Conservation (phyloP, 2,329 filamentous ascomycete genomes). For the Neofusicoccum sp. region DNA sequence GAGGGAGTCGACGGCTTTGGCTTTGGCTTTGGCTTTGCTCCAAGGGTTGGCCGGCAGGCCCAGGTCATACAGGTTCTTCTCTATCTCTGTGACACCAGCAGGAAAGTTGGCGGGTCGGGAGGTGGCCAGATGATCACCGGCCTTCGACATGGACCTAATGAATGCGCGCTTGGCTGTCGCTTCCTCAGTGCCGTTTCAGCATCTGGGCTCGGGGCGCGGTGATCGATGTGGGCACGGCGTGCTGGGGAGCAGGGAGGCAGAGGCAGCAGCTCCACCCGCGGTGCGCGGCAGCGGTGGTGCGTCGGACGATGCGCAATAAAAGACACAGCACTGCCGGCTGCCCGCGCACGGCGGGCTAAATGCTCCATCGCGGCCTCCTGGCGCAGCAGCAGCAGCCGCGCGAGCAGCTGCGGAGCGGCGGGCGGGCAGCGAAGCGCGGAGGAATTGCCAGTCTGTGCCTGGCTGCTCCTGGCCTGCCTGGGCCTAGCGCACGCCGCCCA, state of each 20-base stretch:
- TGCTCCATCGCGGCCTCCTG: background rate
- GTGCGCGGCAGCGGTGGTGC: constrained; percentile 10
- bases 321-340: background rate
- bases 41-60: constrained; percentile 17
- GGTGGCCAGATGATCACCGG: constrained; percentile 10
- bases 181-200: constrained; percentile 24
- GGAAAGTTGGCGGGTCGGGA: constrained; percentile 7
- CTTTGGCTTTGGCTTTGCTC: constrained; percentile 19
- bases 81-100: constrained; percentile 14
- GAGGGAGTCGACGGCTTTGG: background rate
- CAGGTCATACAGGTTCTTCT: constrained; percentile 24
- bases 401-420: background rate
- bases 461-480: background rate
- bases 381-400: constrained; percentile 7
- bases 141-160: constrained; percentile 20
- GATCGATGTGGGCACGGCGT: constrained; percentile 14
- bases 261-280: constrained; percentile 11
- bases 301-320: constrained; percentile 15
- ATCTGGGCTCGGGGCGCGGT: constrained; percentile 18
- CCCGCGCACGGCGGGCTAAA: constrained; percentile 7
- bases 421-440: background rate
- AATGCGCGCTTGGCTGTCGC: constrained; percentile 20
- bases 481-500: background rate
- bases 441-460: constrained; percentile 15
- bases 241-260: constrained; percentile 10